A percentile compares a stretch with the other conserved stretches of the same genome.
phyloP scores from a whole-genome alignment of 129 eudicot genomes.

The Pittosporum tobira region DNA sequence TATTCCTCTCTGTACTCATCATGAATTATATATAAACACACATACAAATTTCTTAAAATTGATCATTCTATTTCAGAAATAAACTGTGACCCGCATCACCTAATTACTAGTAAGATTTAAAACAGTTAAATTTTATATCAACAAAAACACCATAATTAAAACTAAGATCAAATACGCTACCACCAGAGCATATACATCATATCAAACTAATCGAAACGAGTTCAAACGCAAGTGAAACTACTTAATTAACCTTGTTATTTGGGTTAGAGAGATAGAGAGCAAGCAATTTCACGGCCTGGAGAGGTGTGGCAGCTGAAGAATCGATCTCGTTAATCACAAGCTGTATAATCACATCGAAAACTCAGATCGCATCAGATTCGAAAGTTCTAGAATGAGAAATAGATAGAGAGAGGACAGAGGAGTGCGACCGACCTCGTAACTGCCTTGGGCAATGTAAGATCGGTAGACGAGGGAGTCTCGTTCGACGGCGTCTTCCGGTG shows the following conservation, averaged over 20 bases:
- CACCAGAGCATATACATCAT: neutral
- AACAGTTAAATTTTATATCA: neutral
- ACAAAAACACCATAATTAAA: neutral
- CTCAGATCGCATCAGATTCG: constrained; percentile 11
- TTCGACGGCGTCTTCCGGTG: constrained; percentile 68
- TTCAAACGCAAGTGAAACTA: neutral
- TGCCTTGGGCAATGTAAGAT: constrained; percentile 89
- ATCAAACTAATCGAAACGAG: neutral
- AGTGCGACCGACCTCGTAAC: constrained; percentile 46
- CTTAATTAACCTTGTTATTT: constrained; percentile 48
- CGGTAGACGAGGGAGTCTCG: constrained; percentile 71
- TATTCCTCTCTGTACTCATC: no score
- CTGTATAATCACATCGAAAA: constrained; percentile 22
- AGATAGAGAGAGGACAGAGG: neutral
- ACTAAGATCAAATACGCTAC: neutral
- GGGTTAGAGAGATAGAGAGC: constrained; percentile 69
- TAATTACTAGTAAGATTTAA: no score
- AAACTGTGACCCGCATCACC: no score
- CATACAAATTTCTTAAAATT: no score
- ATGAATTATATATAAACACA: no score
- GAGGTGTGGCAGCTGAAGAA: constrained; percentile 80
- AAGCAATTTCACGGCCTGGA: constrained; percentile 87
- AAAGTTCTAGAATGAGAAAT: neutral
- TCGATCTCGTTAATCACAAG: constrained; percentile 90
- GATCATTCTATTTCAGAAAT: no score